Base-by-base conservation (phyloP, 768 basidiomycete genomes). In the Lactarius psammicola region DNA sequence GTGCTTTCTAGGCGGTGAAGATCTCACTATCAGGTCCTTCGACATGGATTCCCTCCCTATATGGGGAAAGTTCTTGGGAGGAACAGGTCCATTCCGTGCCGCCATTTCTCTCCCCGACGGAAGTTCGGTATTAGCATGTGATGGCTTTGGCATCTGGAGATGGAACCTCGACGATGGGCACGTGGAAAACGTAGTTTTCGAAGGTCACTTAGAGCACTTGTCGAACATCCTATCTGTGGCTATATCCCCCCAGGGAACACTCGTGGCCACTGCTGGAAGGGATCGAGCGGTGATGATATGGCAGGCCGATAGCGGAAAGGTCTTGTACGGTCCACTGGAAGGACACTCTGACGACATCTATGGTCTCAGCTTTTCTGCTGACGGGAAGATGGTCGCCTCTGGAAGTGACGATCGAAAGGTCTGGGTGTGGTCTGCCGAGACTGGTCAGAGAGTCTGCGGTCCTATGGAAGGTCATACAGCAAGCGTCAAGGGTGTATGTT, bases 341-440 rank as follows among this genome's bases (percentile, higher is more conserved):
- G 70, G 70, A 30, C 70, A 71, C 23, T 17, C 33, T 1, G 69
- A 49, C 20, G 54, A 60, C 23, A 60, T 67, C 26, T 55, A 1
- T 31, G 66, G 56, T 59, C 63, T 70, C 36, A 54, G 49, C 38
- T 68, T 68, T 51, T 69, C 69, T 3, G 42, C 56, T n/a, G 67
- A 70, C 44, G 61, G 69, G n/a, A 57, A 51, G 26, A 64, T 58
- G 44, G 44, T 70, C 31, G 68, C 57, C 10, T 70, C 69, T 11
- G 64, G 69, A 11, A 62, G 68, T 15, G 62, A 64, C 30, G 69
- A 69, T 51, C 59, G 26, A 38, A 68, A 31, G 2, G 40, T 68
- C 26, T 65, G 60, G 46, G 38, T 68, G 28, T 68, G 67, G 67
- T 66, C 59, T 18, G 31, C 58, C 3, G 67, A 66, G 38, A 61